A percentile compares a stretch with the other conserved stretches of the same genome.
phyloP scores from a whole-genome alignment of 345 rosid genomes.

The Acer negundo region DNA sequence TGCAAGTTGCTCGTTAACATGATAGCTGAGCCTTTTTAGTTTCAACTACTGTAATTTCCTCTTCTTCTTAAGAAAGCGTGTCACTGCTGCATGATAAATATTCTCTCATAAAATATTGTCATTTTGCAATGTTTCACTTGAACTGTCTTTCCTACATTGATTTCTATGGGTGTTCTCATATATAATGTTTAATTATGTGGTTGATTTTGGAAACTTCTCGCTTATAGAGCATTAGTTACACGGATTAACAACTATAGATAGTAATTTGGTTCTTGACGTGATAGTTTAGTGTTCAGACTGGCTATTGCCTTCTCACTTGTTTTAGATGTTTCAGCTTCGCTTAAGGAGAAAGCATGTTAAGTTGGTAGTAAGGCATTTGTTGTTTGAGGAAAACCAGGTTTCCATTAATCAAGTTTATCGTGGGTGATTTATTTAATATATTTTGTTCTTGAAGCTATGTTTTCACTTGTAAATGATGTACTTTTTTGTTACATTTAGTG shows the following conservation, averaged over 20 bases:
- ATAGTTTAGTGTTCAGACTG: not conserved
- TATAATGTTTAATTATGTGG: not conserved
- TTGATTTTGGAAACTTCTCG: no score
- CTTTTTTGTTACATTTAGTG: not conserved
- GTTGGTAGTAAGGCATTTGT: not conserved
- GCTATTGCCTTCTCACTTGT: not conserved
- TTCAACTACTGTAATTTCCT: not conserved
- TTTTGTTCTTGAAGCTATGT: not conserved
- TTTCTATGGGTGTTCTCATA: not conserved
- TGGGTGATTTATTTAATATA: not conserved
- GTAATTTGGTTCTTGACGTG: not conserved
- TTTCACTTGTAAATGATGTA: not conserved
- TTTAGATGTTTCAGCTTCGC: no score
- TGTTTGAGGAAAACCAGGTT: not conserved
- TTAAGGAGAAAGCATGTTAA: not conserved
- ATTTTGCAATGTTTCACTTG: not conserved
- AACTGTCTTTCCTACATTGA: not conserved
- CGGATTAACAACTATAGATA: not conserved
- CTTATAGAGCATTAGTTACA: not conserved
- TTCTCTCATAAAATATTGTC: not conserved
- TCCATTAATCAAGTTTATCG: not conserved
- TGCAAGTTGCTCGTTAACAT: not conserved
- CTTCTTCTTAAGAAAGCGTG: not conserved
- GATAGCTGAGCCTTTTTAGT: not conserved
- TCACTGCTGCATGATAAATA: not conserved